A percentile compares a stretch with the other conserved stretches of the same genome.
Evolutionary conservation across 495 filamentous ascomycete genomes (phyloP).

Genomic region (Penicillium verhagenii): DNA sequence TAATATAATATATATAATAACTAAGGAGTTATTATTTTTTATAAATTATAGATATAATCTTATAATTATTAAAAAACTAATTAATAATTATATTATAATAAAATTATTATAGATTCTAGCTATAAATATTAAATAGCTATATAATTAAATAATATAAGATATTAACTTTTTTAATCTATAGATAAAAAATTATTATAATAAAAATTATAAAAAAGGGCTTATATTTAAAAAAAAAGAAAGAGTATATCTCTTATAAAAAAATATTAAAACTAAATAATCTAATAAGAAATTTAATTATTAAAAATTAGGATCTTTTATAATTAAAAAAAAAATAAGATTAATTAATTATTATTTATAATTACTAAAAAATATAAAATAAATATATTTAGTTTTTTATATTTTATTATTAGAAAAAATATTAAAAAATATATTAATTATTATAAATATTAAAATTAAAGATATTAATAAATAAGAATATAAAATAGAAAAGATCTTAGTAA

Average conservation of each 20-base stretch:
- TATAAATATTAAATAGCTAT: conserved; percentile 9
- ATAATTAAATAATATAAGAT: conserved; percentile 16
- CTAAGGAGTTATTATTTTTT: conserved; percentile 1
- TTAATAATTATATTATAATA: not conserved
- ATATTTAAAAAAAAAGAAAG: conserved; percentile 25
- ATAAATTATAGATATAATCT: conserved; percentile 6
- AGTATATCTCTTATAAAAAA: conserved; percentile 24
- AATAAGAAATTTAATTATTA: conserved; percentile 30
- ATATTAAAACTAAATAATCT: too few species aligned
- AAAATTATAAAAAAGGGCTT: conserved; percentile 16
- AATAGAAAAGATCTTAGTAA: too few species aligned
- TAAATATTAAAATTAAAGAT: too few species aligned
- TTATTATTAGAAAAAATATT: conserved; percentile 5
- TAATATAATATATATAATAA: conserved; percentile 4
- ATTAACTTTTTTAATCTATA: conserved; percentile 17
- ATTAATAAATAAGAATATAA: too few species aligned
- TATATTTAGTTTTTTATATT: conserved; percentile 11
- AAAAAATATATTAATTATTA: conserved; percentile 1
- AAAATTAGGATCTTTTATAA: conserved; percentile 16
- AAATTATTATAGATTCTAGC: not conserved
- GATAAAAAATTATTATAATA: too few species aligned
- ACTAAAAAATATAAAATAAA: conserved; percentile 10
- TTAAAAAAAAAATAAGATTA: conserved; percentile 8
- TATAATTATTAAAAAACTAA: conserved; percentile 4
- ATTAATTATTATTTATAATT: conserved; percentile 11